Evolutionary conservation across 2,329 filamentous ascomycete species (phyloP).

Genomic region (Zasmidium angulare): DNA sequence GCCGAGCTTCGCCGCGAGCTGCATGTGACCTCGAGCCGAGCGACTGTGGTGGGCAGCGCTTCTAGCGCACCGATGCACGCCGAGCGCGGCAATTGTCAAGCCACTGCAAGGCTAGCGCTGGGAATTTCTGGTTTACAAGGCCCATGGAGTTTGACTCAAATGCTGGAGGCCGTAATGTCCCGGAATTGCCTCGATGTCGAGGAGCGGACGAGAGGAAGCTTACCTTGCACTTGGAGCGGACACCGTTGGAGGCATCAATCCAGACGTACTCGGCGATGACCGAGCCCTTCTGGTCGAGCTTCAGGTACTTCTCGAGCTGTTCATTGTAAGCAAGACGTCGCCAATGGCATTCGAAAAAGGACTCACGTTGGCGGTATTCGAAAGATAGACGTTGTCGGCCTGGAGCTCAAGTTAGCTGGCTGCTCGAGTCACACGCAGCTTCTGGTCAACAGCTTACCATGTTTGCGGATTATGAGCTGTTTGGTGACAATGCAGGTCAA

Average conservation of each 20-base stretch:
- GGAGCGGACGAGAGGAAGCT: constrained; percentile 42
- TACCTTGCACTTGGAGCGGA: constrained; percentile 95
- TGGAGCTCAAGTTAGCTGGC: constrained; percentile 13
- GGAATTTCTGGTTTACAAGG: constrained; percentile 3
- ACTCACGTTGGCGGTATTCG: constrained; percentile 51
- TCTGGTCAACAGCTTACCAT: constrained; percentile 10
- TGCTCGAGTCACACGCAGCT: background rate
- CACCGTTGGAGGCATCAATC: constrained; percentile 80
- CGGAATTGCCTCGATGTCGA: background rate
- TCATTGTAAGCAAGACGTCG: constrained; percentile 12
- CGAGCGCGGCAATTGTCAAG: constrained; percentile 20
- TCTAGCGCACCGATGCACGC: constrained; percentile 15
- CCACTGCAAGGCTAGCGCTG: constrained; percentile 14
- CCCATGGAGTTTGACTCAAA: background rate
- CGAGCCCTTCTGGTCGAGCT: constrained; percentile 82
- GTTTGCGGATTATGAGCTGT: background rate
- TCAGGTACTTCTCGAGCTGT: constrained; percentile 91
- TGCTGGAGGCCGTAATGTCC: constrained; percentile 8
- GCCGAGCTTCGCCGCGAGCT: background rate
- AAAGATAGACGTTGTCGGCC: constrained; percentile 34
- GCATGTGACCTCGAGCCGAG: constrained; percentile 1
- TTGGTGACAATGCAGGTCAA: background rate
- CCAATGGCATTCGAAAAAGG: constrained; percentile 5
- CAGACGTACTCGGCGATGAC: constrained; percentile 97
- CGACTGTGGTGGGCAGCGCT: constrained; percentile 6